phyloP scores from a whole-genome alignment of 78 protist species.

The Cavenderia fasciculata region DNA sequence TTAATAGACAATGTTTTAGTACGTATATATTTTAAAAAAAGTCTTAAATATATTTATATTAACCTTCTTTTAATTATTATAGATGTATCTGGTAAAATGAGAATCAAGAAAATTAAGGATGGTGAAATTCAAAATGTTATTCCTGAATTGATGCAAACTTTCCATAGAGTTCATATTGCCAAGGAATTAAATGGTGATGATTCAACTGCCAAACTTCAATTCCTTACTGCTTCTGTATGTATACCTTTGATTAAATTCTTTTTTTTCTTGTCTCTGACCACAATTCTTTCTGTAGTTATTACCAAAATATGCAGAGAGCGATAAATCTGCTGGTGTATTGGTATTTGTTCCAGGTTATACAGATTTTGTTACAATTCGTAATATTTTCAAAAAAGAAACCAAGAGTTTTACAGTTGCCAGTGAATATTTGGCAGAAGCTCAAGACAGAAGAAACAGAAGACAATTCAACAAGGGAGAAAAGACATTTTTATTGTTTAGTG shows the following conservation, averaged over 20 bases:
- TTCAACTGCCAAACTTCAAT: constrained; percentile 6
- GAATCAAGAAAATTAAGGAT: constrained; percentile 42
- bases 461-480: constrained; percentile 29
- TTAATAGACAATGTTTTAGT: constrained; percentile 52
- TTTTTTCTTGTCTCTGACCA: neutral
- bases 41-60: neutral
- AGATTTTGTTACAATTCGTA: constrained; percentile 85
- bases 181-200: constrained; percentile 3
- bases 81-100: constrained; percentile 27
- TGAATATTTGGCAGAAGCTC: constrained; percentile 43
- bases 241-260: neutral
- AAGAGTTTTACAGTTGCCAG: constrained; percentile 20
- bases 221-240: constrained; percentile 28
- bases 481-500: constrained; percentile 57
- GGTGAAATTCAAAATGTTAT: constrained; percentile 42
- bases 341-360: constrained; percentile 84
- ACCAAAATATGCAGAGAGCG: constrained; percentile 4
- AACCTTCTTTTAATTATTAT: neutral
- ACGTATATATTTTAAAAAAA: neutral
- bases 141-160: constrained; percentile 62
- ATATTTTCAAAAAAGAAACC: constrained; percentile 75
- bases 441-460: constrained; percentile 38
- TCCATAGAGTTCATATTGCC: constrained; percentile 40
- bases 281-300: neutral
- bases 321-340: too few relatives aligned